Conservation (phyloP, 306 rosid genomes). For the Vicia sativa region DNA sequence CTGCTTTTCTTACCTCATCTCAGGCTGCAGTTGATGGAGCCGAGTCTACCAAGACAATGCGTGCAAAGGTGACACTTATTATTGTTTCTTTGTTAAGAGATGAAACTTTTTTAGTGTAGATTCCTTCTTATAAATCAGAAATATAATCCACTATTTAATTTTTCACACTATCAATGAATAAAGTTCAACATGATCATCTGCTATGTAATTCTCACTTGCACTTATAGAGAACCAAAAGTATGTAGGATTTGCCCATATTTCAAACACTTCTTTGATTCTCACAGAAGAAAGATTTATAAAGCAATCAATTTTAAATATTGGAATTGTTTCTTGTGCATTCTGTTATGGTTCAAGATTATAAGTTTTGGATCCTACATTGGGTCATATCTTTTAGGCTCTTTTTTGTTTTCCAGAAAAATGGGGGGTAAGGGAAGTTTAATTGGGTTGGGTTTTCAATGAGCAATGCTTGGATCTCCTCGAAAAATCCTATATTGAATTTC, state of each 20-base stretch:
- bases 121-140: slow-evolving; percentile 19
- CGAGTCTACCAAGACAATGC: slow-evolving; percentile 82
- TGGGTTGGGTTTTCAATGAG: not conserved
- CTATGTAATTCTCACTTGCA: not conserved
- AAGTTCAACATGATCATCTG: not conserved
- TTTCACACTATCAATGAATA: not conserved
- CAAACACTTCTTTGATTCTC: not conserved
- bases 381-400: not conserved
- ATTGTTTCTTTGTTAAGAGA: slow-evolving; percentile 20
- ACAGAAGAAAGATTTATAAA: not conserved
- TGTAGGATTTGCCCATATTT: not conserved
- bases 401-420: not conserved
- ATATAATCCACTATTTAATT: not conserved
- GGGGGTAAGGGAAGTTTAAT: not conserved
- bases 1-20: slow-evolving; percentile 81
- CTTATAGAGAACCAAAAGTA: not conserved
- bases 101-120: slow-evolving; percentile 1
- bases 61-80: slow-evolving; percentile 67
- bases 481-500: not conserved
- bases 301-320: not conserved
- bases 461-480: not conserved
- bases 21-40: slow-evolving; percentile 87
- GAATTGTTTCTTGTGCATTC: not conserved
- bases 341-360: not conserved
- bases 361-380: not conserved